Evolutionary conservation across 140 eudicot genomes (phyloP).

Genomic region (Anethum foeniculum): DNA sequence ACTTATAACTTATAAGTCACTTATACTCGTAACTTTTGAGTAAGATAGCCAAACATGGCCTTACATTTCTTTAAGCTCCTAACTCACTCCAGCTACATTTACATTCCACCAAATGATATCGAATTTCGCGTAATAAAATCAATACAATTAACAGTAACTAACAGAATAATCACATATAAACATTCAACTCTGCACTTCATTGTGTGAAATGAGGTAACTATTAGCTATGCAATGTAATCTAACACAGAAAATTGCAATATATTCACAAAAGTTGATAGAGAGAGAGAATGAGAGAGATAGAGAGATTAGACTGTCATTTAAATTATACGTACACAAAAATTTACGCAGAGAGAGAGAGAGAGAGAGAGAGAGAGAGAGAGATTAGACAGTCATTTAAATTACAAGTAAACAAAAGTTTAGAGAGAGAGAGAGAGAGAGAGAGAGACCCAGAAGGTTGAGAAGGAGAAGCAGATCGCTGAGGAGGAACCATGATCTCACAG

Average conservation of each 20-base stretch:
- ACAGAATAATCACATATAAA: background rate
- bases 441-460: background rate
- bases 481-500: background rate
- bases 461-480: constrained; percentile 2
- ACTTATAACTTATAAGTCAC: background rate
- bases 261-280: too few species aligned
- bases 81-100: background rate
- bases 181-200: background rate
- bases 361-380: too few species aligned
- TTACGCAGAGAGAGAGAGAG: too few species aligned
- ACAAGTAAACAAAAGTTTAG: too few species aligned
- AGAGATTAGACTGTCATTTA: too few species aligned
- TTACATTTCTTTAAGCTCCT: background rate
- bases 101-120: background rate
- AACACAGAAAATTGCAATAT: too few species aligned
- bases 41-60: background rate
- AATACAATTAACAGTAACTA: background rate
- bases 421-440: too few species aligned
- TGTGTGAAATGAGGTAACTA: background rate
- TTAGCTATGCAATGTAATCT: too few species aligned
- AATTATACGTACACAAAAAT: too few species aligned
- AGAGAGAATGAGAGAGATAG: too few species aligned
- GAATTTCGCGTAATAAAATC: background rate
- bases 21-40: background rate
- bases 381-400: too few species aligned